Percentiles rank a stretch among this genome's conserved stretches.
Evolutionary conservation across 2,329 filamentous ascomycete species (phyloP).

Genomic region (Colletotrichum musae): DNA sequence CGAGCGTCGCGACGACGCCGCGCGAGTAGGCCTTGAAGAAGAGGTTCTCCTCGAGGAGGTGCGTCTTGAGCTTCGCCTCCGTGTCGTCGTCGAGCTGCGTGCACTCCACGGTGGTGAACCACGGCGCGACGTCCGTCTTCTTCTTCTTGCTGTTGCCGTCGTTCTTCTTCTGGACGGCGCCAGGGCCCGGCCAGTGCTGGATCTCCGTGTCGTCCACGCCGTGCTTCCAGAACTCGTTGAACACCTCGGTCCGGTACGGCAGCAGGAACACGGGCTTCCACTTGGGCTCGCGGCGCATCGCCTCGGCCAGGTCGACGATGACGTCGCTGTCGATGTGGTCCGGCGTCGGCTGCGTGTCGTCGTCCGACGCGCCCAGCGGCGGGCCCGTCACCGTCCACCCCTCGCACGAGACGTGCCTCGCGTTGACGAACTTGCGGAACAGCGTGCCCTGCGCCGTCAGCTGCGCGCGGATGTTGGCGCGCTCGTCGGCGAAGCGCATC

Average conservation of each 20-base stretch:
- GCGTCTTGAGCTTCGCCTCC: neutral
- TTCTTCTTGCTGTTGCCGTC: neutral
- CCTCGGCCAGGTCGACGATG: slow-evolving; percentile 58
- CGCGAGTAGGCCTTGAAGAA: neutral
- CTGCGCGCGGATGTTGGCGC: slow-evolving; percentile 51
- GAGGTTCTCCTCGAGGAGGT: neutral
- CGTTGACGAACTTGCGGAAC: slow-evolving; percentile 52
- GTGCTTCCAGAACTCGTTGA: neutral
- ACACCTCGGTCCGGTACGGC: neutral
- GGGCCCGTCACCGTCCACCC: slow-evolving; percentile 59
- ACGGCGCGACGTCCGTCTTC: neutral
- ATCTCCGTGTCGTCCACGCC: neutral
- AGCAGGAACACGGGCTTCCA: neutral
- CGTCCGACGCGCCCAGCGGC: slow-evolving; percentile 51
- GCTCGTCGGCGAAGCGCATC: slow-evolving; percentile 54
- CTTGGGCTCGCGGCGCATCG: slow-evolving; percentile 53
- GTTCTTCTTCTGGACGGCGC: no score
- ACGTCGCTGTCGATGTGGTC: slow-evolving; percentile 60
- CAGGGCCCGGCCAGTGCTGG: neutral
- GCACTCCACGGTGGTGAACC: neutral
- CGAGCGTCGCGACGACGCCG: neutral
- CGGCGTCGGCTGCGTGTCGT: slow-evolving; percentile 51
- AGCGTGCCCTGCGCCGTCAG: slow-evolving; percentile 51
- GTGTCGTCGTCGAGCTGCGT: neutral
- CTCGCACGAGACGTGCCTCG: slow-evolving; percentile 57